Evolutionary conservation across 305 asterid species (phyloP), one percentile per base, ranked within the genome.

Genomic region (Fraxinus albicans): DNA sequence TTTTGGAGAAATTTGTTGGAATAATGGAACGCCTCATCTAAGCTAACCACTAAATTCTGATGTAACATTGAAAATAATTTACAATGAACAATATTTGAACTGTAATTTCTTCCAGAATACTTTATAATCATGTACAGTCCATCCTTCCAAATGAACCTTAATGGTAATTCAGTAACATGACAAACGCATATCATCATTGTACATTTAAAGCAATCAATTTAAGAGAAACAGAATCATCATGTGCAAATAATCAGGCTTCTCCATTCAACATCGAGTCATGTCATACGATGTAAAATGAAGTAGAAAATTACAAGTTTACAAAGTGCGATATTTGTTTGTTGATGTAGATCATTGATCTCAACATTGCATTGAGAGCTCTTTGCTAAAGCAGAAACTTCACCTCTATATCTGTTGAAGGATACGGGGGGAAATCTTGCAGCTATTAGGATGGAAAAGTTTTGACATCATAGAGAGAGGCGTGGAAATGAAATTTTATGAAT

Each of bases 291-390:
- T 35, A 58, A 76, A 25, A 8, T 23, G 13, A 19, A 63, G 55
- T 8, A 34, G 23, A 55, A 55, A 21, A 33, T 4, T 4, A 1
- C 9, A 44, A n/a, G 75, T 87, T 86, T 83, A 87, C 92, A 40
- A n/a, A 60, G 77, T 50, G 83, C 19, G 88, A 85, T 53, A 88
- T 15, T 35, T 86, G 87, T 25, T 86, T 81, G 7, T 44, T 77
- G 84, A 89, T 89, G 85, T 89, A 86, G 73, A 82, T 29, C 86
- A 88, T 80, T 4, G 91, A 89, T 86, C 88, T 85, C 81, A 88
- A 65, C 75, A 88, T 87, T 3, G 89, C 92, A 53, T 89, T 91
- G 0, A 89, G 89, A 81, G 38, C 27, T 86, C 91, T 79, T 72
- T 79, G 2, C 87, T 83, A 8, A 35, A 89, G 88, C 63, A 83